Base-by-base conservation (phyloP, 164 flowering plant genomes). In the Vitis rupestris region DNA sequence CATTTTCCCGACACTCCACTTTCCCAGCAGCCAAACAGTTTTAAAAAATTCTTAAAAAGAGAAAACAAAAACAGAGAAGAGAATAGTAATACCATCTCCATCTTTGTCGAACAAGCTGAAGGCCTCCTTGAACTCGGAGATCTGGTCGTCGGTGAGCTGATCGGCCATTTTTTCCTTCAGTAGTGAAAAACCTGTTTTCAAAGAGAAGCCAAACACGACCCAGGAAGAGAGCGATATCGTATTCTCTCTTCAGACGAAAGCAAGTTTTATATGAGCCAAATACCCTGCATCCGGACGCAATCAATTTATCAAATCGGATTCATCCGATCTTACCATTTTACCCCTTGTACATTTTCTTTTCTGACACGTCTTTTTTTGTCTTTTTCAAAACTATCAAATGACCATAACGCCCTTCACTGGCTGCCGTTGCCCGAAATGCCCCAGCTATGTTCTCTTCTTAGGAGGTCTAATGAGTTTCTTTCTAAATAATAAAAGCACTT, bases 81-180 rank as follows among this genome's bases (percentile, higher is more conserved):
- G 50, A 19, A 11, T 16, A 11, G 9, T 12, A 17, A 59, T 15
- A 69, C 72, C 72, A n/a, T 69, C 72, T 37, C 72, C 72, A 44
- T 69, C 72, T 59, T 69, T 69, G 72, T 69, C 72, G 66, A 69
- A 69, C 51, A 69, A 53, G 72, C 72, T 69, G 72, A 69, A 69
- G 31, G 72, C 72, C 16, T 69, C 73, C 68, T 70, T 70, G 50
- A 70, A 70, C 59, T 70, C 73, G 6, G 73, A 70, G 63, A 70
- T 70, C 73, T 70, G 73, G 16, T 70, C 73, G 47, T 70, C 73
- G 63, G 73, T 64, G 23, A 70, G 73, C 57, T 70, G 73, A 56
- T 70, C 73, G 15, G 73, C 73, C 73, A 70, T 70, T 9, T 23
- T 11, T 16, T 12, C 13, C 7, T 37, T 23, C 13, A 8, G 47